Conservation (phyloP, 352 stramenopile genomes). For the Phytophthora brassicae region DNA sequence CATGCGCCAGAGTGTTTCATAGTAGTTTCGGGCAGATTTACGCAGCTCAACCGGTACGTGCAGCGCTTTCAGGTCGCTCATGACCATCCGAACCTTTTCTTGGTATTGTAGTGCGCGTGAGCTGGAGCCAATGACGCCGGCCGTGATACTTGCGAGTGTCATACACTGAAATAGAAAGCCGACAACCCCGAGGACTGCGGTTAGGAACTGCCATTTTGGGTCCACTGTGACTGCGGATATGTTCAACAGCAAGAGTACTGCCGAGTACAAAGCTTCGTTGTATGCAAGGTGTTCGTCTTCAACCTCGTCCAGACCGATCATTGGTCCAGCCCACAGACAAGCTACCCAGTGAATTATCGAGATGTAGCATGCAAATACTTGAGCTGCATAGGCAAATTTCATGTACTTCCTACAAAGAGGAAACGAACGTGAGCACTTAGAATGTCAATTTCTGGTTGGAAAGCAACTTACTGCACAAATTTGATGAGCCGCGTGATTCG, state of each 20-base stretch:
- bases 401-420: constrained; percentile 51
- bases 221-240: constrained; percentile 45
- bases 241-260: constrained; percentile 51
- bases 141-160: constrained; percentile 53
- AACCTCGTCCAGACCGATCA: constrained; percentile 32
- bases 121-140: constrained; percentile 46
- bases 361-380: constrained; percentile 56
- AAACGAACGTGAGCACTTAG: background rate
- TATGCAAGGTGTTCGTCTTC: constrained; percentile 46
- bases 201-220: constrained; percentile 42
- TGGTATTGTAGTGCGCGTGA: constrained; percentile 61
- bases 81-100: constrained; percentile 60
- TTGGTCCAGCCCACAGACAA: constrained; percentile 47
- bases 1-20: constrained; percentile 67
- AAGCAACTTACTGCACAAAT: constrained; percentile 53
- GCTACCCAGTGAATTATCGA: constrained; percentile 66
- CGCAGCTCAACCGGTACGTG: constrained; percentile 54
- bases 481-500: constrained; percentile 59
- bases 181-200: constrained; percentile 41
- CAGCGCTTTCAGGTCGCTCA: constrained; percentile 66
- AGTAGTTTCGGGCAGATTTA: constrained; percentile 57
- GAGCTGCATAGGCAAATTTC: constrained; percentile 58
- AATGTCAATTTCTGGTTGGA: background rate
- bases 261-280: constrained; percentile 47
- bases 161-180: constrained; percentile 58